Evolutionary conservation across 495 filamentous ascomycete genomes (phyloP), one percentile per base, ranked within the genome.

Genomic region (Penicillium coprophilum): DNA sequence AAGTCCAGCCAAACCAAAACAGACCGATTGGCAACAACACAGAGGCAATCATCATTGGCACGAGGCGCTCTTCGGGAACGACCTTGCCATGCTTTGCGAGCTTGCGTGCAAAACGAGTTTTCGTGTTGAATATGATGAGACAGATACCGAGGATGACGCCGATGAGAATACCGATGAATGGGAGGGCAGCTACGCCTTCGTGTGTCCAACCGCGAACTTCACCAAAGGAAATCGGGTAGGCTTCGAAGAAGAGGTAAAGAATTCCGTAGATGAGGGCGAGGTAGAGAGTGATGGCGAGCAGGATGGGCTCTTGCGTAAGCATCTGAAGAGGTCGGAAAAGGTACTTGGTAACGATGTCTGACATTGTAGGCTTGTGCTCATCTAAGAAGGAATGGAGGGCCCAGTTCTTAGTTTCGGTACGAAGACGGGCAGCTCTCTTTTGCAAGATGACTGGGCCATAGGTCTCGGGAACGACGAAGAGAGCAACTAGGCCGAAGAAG

Each of bases 1-100:
- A 77, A 3, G 83, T 85, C 85, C 85, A 87, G 36, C 77, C 84
- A 59, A 86, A 87, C 78, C 82, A 84, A 69, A 87, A 87, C 9
- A 86, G 70, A 1, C 84, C 84, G 45, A 78, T 73, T 2, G 84
- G 82, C 13, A 87, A 63, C 39, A 85, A 65, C 13, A 80, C 58
- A 1, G 73, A 77, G 1, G 83, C 85, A 24, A 81, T 55, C 61
- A 87, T 80, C 72, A 86, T 82, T 20, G 78, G 79, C 0, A 80
- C 67, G 4, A 89, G 77, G 4, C 85, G 79, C 56, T 79, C 76
- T 61, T 87, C 85, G 3, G 85, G 84, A 6, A 79, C 68, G 23
- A 83, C 74, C 13, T 69, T 70, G 23, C 78, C 77, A 45, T 84
- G 76, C 41, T 74, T 71, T 17, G 49, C 62, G 24, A 82, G 65